A percentile compares a stretch with the other conserved stretches of the same genome.
Evolutionary conservation across 768 basidiomycete genomes (phyloP).

Genomic region (Kondoa subrosea): DNA sequence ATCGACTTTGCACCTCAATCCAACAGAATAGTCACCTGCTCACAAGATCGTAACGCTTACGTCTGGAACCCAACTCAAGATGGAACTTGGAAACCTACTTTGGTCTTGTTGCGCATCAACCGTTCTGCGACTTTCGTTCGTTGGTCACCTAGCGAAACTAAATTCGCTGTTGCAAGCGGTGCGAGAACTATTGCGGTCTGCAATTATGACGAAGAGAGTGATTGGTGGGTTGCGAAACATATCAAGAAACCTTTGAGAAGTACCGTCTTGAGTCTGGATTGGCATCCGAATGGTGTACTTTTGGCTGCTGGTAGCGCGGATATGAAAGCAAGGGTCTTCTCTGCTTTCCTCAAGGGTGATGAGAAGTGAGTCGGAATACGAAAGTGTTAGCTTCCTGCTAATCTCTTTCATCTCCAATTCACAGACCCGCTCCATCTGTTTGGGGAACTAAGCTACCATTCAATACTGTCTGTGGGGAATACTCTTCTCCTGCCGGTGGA

Average conservation of each 20-base stretch:
- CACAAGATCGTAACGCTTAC: slow-evolving; percentile 97
- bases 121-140: slow-evolving; percentile 84
- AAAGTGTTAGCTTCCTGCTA: not conserved
- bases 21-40: slow-evolving; percentile 93
- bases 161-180: slow-evolving; percentile 94
- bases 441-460: slow-evolving; percentile 99
- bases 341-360: slow-evolving; percentile 97
- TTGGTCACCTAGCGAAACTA: slow-evolving; percentile 96
- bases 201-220: slow-evolving; percentile 89
- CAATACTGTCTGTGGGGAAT: slow-evolving; percentile 94
- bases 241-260: slow-evolving; percentile 95
- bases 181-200: slow-evolving; percentile 92
- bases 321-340: slow-evolving; percentile 93
- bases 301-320: slow-evolving; percentile 95
- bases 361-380: slow-evolving; percentile 44
- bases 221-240: slow-evolving; percentile 97
- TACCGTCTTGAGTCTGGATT: slow-evolving; percentile 83
- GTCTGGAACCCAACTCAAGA: slow-evolving; percentile 82
- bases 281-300: slow-evolving; percentile 98
- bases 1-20: slow-evolving; percentile 97
- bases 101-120: slow-evolving; percentile 89
- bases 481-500: slow-evolving; percentile 67
- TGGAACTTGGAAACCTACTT: slow-evolving; percentile 79
- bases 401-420: slow-evolving; percentile 7
- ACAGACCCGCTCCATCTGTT: slow-evolving; percentile 65